phyloP scores from a whole-genome alignment of 2,329 filamentous ascomycete genomes.

The Exserohilum rostratum region DNA sequence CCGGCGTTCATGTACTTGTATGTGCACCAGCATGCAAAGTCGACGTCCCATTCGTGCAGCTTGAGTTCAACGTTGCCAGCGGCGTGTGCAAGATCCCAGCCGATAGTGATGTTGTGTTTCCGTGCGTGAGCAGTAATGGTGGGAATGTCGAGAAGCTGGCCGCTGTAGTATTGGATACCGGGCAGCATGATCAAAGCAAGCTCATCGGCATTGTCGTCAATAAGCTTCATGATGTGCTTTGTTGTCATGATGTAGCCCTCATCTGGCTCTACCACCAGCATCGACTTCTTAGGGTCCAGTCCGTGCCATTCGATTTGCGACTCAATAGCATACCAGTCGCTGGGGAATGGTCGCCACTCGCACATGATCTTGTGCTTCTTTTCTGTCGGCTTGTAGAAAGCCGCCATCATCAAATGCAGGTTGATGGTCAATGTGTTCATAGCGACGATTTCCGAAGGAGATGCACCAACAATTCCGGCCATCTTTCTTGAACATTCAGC shows the following conservation, averaged over 20 bases:
- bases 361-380: constrained; percentile 77
- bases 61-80: constrained; percentile 79
- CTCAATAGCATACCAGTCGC: constrained; percentile 84
- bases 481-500: constrained; percentile 73
- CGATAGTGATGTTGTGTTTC: constrained; percentile 71
- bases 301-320: constrained; percentile 78
- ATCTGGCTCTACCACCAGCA: constrained; percentile 74
- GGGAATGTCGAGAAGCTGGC: constrained; percentile 82
- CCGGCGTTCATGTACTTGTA: constrained; percentile 94
- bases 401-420: constrained; percentile 81
- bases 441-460: constrained; percentile 74
- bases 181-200: constrained; percentile 80
- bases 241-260: constrained; percentile 68
- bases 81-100: constrained; percentile 88
- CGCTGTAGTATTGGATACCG: constrained; percentile 89
- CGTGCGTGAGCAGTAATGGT: constrained; percentile 79
- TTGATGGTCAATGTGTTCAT: constrained; percentile 89
- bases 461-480: constrained; percentile 75
- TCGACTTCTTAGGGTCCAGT: constrained; percentile 66
- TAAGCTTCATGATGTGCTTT: constrained; percentile 70
- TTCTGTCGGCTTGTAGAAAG: constrained; percentile 75
- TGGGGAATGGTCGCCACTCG: constrained; percentile 87
- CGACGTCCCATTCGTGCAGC: constrained; percentile 86
- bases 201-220: constrained; percentile 73
- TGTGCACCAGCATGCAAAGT: constrained; percentile 90